Base-by-base conservation (phyloP, 768 basidiomycete species). In the Tephrocybe sp. region DNA sequence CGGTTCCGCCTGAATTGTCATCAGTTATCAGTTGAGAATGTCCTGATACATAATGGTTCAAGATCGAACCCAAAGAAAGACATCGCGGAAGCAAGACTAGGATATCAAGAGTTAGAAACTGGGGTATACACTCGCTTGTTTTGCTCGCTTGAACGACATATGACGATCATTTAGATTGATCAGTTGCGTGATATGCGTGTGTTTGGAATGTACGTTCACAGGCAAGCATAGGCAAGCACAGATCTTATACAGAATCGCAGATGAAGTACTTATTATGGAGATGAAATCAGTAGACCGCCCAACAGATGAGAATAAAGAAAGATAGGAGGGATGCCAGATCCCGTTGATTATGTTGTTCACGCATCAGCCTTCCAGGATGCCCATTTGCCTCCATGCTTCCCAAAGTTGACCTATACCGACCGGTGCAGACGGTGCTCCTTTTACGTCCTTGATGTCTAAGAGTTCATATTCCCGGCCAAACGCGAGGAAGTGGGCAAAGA, bases 401-500 rank as follows among this genome's bases (percentile, higher is more conserved):
- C 89, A 92, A 25, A 98, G 70, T 47, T 82, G 74, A 4, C 90
- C 90, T 12, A 88, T 73, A 2, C 91, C 92, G 5, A 89, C 88
- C 0, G 77, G 73, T 11, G 82, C 70, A 38, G 78, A 76, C 4
- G 79, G 51, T 36, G 81, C 63, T 2, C 91, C 90, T 58, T 84
- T 87, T 59, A 98, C 78, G 57, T 99, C 97, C 68, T 93, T 93
- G 64, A 87, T 71, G 32, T 96, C 93, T 52, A 98, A 68, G 31
- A 98, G 70, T 62, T 97, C 91, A 64, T 97, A 99, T 67, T 98
- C 93, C 52, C 86, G 82, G 2, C 97, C 97, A 62, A 98, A 98
- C 0, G 96, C 89, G 26, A 99, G 76, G 72, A 97, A 98, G 69
- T 99, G 97, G 0, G 97, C 97, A 66, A 99, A 99, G 28, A 99